Evolutionary conservation across 2,329 filamentous ascomycete genomes (phyloP), one percentile per base, ranked within the genome.

Genomic region (Aspergillus costaricaensis): DNA sequence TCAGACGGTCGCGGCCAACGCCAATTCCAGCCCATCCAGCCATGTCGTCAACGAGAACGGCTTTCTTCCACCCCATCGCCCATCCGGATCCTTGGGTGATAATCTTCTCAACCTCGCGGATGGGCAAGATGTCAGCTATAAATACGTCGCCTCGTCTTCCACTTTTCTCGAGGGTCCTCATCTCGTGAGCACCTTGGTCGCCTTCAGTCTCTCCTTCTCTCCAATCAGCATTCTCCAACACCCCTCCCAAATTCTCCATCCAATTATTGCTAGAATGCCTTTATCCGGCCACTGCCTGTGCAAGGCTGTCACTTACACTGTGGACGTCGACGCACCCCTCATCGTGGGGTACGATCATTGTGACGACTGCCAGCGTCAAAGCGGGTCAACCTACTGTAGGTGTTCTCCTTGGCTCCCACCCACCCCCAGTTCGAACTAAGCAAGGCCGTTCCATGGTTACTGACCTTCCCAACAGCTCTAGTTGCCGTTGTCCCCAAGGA

Each of bases 351-450:
- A 90, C 74, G 88, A 90, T 72, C 87, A 90, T 80, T 90, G 87
- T 70, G 87, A 90, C 71, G 87, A 89, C 77, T 90, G 87, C 82
- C 87, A 90, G 77, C 86, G 87, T 71, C 87, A 90, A 78, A 84
- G 78, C 54, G 87, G 87, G 65, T 89, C 86, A 17, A 88, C 87
- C 60, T 90, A 90, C 76, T 89, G 74, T 76, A 63, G 15, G 67
- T 44, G 41, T 9, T 58, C 30, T 47, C 19, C 32, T 44, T 30
- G 27, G 27, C 27, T 30, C 25, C 25, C 10, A 30, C 2, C 27
- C 23, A 21, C 27, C 27, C 9, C 8, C 9, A 10, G 27, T 30
- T 30, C 55, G 43, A 52, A 8, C 25, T 44, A 44, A 30, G 25
- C n/a, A 36, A 14, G 10, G 36, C 8, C 12, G 9, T 15, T 10